Evolutionary conservation across 1,139 yeast species (phyloP).

Genomic region (Taiozyma onychis): DNA sequence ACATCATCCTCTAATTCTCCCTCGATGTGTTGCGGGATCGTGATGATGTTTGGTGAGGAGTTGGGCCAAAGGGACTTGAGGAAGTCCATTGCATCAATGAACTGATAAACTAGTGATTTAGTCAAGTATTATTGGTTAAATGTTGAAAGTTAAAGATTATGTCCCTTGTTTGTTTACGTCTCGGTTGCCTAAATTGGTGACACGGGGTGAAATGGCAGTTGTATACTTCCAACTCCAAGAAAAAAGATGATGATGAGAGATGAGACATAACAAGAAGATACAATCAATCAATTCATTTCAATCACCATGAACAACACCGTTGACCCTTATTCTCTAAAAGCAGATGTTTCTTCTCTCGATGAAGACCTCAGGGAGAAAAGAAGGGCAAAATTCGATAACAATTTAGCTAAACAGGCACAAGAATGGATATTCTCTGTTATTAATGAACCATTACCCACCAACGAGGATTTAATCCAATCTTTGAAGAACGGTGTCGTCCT

Average conservation of each 20-base stretch:
- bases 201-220: neutral
- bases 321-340: conserved; percentile 8
- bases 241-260: too few species aligned
- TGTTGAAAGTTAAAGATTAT: too few species aligned
- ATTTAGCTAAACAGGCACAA: conserved; percentile 38
- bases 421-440: conserved; percentile 42
- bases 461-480: conserved; percentile 37
- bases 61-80: conserved; percentile 23
- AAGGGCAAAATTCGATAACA: conserved; percentile 40
- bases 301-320: neutral
- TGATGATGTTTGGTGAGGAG: conserved; percentile 17
- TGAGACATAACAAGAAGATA: too few species aligned
- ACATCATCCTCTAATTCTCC: conserved; percentile 49
- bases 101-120: too few species aligned
- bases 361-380: conserved; percentile 48
- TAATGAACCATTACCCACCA: neutral
- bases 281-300: too few species aligned
- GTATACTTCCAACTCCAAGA: too few species aligned
- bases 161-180: neutral
- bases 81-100: conserved; percentile 10
- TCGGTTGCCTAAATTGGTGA: neutral
- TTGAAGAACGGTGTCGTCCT: conserved; percentile 64
- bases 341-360: conserved; percentile 49
- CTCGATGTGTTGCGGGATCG: conserved; percentile 41
- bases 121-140: too few species aligned